Conservation (phyloP, 176 grass and related monocot species). For the Rhynchospora tenuis region DNA sequence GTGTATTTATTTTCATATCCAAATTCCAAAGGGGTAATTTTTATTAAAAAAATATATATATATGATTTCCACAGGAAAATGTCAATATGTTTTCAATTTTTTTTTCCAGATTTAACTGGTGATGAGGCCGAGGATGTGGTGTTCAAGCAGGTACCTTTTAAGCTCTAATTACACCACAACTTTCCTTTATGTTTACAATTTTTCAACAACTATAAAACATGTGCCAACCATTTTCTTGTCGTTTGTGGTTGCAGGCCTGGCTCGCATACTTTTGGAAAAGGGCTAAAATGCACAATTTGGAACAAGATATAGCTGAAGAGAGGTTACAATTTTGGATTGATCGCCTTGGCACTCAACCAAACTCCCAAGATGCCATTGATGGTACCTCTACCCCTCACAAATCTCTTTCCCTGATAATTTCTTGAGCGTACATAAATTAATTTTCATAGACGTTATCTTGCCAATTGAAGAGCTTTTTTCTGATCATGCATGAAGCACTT, state of each 20-base stretch:
- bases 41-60: not conserved
- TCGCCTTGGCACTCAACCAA: conserved; percentile 50
- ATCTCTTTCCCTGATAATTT: not conserved
- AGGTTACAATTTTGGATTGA: conserved; percentile 68
- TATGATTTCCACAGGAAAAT: not conserved
- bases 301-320: conserved; percentile 90
- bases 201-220: not conserved
- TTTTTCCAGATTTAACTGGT: conserved; percentile 64
- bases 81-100: conserved; percentile 16
- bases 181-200: not conserved
- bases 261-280: conserved; percentile 87
- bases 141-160: conserved; percentile 67
- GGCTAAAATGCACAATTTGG: conserved; percentile 62
- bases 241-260: conserved; percentile 53
- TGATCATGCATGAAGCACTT: not conserved
- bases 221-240: not conserved
- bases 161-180: not conserved
- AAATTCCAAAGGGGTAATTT: not conserved
- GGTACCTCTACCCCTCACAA: conserved; percentile 29
- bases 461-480: not conserved
- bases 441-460: not conserved
- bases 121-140: conserved; percentile 90
- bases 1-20: conserved; percentile 11
- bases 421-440: not conserved
- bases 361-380: conserved; percentile 83